Conservation (phyloP, 192 early-diverging fungal species). For the Phycomyces blakesleeanus region DNA sequence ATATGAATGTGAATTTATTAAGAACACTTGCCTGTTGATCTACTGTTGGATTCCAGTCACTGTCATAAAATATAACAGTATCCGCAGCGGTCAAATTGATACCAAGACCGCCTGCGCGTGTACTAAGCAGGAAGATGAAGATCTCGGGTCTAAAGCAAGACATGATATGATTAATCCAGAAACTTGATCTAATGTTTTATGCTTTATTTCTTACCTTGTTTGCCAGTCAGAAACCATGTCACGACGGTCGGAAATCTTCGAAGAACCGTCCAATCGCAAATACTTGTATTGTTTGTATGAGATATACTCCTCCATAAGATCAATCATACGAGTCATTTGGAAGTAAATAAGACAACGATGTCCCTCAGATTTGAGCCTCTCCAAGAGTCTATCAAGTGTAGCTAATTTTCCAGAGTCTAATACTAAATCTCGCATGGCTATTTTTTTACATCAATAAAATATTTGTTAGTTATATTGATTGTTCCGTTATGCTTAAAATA, state of each 20-base stretch:
- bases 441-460: neutral
- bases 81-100: slow-evolving; percentile 90
- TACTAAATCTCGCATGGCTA: slow-evolving; percentile 70
- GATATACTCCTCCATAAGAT: slow-evolving; percentile 85
- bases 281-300: slow-evolving; percentile 84
- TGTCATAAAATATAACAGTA: slow-evolving; percentile 85
- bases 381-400: slow-evolving; percentile 65
- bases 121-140: slow-evolving; percentile 82
- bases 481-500: too few species aligned
- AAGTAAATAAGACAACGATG: slow-evolving; percentile 83
- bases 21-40: slow-evolving; percentile 63
- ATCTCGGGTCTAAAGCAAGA: slow-evolving; percentile 56
- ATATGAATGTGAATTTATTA: too few species aligned
- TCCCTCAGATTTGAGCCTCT: slow-evolving; percentile 68
- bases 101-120: slow-evolving; percentile 82
- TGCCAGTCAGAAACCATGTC: slow-evolving; percentile 95
- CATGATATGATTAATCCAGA: neutral
- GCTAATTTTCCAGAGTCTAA: slow-evolving; percentile 78
- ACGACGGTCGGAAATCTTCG: slow-evolving; percentile 80
- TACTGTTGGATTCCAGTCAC: slow-evolving; percentile 88
- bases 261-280: slow-evolving; percentile 84
- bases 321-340: slow-evolving; percentile 90
- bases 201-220: slow-evolving; percentile 62
- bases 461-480: neutral
- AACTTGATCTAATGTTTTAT: neutral